Conservation (phyloP, 208 protist species). For the Trypanosoma avium region DNA sequence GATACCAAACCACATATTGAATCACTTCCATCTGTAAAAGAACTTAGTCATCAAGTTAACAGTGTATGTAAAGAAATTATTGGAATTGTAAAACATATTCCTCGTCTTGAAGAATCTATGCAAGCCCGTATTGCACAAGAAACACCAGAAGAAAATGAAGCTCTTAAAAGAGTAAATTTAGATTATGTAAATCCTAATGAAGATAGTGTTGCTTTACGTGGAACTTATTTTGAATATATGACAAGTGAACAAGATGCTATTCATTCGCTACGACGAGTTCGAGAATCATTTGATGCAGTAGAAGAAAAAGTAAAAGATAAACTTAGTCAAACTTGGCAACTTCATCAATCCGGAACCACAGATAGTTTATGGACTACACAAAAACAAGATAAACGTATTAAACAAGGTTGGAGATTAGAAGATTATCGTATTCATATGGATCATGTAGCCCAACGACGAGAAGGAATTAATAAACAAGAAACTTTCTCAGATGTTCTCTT, state of each 20-base stretch:
- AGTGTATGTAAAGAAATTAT: slow-evolving; percentile 92
- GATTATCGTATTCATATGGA: slow-evolving; percentile 95
- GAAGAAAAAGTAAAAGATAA: slow-evolving; percentile 92
- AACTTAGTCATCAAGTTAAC: slow-evolving; percentile 91
- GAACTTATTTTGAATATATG: slow-evolving; percentile 95
- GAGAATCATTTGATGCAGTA: slow-evolving; percentile 89
- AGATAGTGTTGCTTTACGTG: slow-evolving; percentile 55
- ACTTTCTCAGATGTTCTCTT: slow-evolving; percentile 94
- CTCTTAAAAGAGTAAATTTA: slow-evolving; percentile 48
- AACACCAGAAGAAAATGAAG: slow-evolving; percentile 49
- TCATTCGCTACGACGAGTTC: slow-evolving; percentile 87
- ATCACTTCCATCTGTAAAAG: slow-evolving; percentile 87
- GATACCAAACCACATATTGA: slow-evolving; percentile 86
- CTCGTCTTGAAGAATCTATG: slow-evolving; percentile 87
- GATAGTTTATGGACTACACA: slow-evolving; percentile 94
- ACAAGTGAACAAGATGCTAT: slow-evolving; percentile 94
- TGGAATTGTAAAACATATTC: slow-evolving; percentile 83
- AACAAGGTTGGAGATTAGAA: slow-evolving; percentile 93
- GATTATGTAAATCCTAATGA: slow-evolving; percentile 57
- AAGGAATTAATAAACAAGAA: slow-evolving; percentile 96
- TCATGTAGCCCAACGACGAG: slow-evolving; percentile 91
- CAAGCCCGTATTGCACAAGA: slow-evolving; percentile 47
- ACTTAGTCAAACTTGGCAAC: slow-evolving; percentile 94
- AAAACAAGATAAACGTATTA: slow-evolving; percentile 92
- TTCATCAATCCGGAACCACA: slow-evolving; percentile 95